Base-by-base conservation (phyloP, 1,139 yeast species). In the Hemisphaericaspora xylofermentans region DNA sequence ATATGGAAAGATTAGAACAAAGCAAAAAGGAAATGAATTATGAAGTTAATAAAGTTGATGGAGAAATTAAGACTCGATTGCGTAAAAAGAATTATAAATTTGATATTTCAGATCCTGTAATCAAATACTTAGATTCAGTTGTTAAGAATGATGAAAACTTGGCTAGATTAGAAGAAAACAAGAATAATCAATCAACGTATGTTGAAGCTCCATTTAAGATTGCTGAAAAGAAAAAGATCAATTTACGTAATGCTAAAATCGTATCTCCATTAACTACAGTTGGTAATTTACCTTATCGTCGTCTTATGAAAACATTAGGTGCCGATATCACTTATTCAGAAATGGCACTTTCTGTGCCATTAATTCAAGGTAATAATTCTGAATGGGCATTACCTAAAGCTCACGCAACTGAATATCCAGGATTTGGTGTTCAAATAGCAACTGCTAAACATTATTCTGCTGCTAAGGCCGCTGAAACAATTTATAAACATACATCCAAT, bases 371-470 rank as follows among this genome's bases (percentile, higher is more conserved):
- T 15, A 78, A 84, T 30, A 88, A 88, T 58, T 80, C 95, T 2
- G 99, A 93, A 64, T 93, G 99, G 99, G 99, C 99, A 0, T 71
- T 93, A 39, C 89, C 97, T 21, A 85, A 93, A 54, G 95, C 96
- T 3, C 98, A 93, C 58, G 60, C 68, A 18, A 66, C 80, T 6
- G 99, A 93, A 61, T 73, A 76, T 45, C 95, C 94, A 4, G 94
- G 94, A 0, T 94, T 85, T 63, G 98, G 97, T 40, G 88, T 89
- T 14, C 99, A 93, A 66, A 78, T 93, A 33, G 97, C 98, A 2
- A 81, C 96, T 17, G 72, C 91, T 14, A 91, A 89, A 63, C 91
- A 88, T 46, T 88, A 96, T 95, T 94, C 91, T 50, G 95, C 95
- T 3, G 79, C 93, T 28, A 89, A 88, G 61, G 95, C 96, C 3